phyloP scores from a whole-genome alignment of 331 rosid genomes.

The Acacia pycnantha region DNA sequence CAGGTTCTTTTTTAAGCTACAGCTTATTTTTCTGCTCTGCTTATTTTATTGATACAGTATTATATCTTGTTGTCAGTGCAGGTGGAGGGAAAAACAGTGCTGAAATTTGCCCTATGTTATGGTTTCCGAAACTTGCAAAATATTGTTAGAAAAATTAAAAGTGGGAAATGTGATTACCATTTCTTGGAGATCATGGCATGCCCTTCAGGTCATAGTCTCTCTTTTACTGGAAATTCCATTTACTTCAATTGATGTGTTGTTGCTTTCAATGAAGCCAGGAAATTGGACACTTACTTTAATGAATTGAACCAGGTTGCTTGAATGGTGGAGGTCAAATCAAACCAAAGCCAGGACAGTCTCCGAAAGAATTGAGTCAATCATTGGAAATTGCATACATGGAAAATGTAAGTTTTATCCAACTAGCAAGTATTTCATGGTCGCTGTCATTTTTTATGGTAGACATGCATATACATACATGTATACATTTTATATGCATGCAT shows the following conservation, averaged over 20 bases:
- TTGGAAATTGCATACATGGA: slow-evolving; percentile 74
- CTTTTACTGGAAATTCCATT: slow-evolving; percentile 1
- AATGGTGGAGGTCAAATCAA: slow-evolving; percentile 98
- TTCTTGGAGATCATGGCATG: slow-evolving; percentile 97
- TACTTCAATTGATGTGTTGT: neutral
- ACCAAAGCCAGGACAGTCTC: slow-evolving; percentile 77
- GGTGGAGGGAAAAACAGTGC: slow-evolving; percentile 80
- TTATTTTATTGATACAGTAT: neutral
- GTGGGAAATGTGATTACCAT: slow-evolving; percentile 77
- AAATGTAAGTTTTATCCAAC: slow-evolving; percentile 51
- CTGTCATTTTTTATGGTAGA: neutral
- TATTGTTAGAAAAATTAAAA: slow-evolving; percentile 71
- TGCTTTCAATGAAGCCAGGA: neutral
- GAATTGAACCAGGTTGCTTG: slow-evolving; percentile 71
- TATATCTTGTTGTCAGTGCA: slow-evolving; percentile 33
- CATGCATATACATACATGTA: neutral
- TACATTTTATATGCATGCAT: neutral
- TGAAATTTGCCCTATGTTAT: slow-evolving; percentile 83
- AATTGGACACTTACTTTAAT: slow-evolving; percentile 10
- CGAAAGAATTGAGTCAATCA: slow-evolving; percentile 63
- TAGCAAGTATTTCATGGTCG: neutral
- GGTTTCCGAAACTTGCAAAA: slow-evolving; percentile 94
- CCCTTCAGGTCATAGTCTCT: slow-evolving; percentile 70
- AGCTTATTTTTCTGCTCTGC: slow-evolving; percentile 22
- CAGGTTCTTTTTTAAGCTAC: neutral